Evolutionary conservation across 2,329 filamentous ascomycete species (phyloP).

Genomic region (Ceratocystis variospora): DNA sequence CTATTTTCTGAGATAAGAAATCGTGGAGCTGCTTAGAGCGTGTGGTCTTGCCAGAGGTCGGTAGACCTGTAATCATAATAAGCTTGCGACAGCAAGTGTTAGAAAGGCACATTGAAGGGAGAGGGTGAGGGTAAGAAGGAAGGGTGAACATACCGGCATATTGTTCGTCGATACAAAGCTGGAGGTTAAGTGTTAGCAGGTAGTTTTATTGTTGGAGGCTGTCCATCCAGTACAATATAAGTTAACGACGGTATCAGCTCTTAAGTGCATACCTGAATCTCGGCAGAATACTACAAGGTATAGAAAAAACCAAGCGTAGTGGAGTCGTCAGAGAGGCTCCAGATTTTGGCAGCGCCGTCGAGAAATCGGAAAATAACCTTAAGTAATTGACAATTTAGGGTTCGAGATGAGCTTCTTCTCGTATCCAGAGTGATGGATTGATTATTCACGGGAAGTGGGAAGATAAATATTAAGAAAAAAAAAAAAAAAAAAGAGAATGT

Average conservation of each 20-base stretch:
- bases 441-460: no score
- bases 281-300: background rate
- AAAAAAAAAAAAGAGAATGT: background rate
- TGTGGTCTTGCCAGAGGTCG: constrained; percentile 54
- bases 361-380: background rate
- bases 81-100: constrained; percentile 32
- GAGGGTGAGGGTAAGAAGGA: background rate
- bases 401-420: background rate
- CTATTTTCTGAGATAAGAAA: constrained; percentile 47
- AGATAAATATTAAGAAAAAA: background rate
- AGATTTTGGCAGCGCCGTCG: constrained; percentile 4
- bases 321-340: constrained; percentile 8
- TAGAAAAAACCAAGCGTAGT: constrained; percentile 3
- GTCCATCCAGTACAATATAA: background rate
- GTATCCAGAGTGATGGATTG: background rate
- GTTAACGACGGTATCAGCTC: background rate
- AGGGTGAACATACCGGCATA: constrained; percentile 7
- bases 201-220: background rate
- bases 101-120: background rate
- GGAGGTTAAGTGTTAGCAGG: background rate
- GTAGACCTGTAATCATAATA: constrained; percentile 52
- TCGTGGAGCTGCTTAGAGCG: constrained; percentile 51
- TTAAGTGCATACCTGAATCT: background rate
- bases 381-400: background rate
- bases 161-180: background rate